Evolutionary conservation across 176 grass and related monocot genomes (phyloP).

Genomic region (Aegilops tauschii): DNA sequence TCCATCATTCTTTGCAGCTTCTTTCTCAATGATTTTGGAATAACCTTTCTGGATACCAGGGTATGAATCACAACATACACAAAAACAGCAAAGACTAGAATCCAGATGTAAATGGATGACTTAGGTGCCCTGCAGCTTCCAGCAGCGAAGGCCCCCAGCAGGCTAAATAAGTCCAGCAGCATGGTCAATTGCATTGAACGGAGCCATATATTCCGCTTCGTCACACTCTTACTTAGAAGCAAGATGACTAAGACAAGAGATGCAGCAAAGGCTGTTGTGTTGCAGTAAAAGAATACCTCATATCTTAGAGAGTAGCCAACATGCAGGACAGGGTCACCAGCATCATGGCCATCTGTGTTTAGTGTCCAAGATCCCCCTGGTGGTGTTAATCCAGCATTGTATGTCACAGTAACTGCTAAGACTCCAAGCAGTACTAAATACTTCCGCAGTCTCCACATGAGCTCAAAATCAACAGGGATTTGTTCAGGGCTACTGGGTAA

Average conservation of each 20-base stretch:
- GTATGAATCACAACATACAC: slow-evolving; percentile 38
- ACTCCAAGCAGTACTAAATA: slow-evolving; percentile 39
- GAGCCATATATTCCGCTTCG: slow-evolving; percentile 22
- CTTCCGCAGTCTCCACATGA: slow-evolving; percentile 46
- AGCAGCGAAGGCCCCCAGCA: slow-evolving; percentile 55
- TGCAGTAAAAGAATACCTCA: slow-evolving; percentile 46
- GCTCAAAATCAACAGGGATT: slow-evolving; percentile 7
- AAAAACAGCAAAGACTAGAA: slow-evolving; percentile 42
- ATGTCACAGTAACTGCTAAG: slow-evolving; percentile 44
- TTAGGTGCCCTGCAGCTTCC: slow-evolving; percentile 33
- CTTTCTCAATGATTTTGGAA: neutral
- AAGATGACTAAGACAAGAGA: slow-evolving; percentile 63
- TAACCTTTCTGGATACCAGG: slow-evolving; percentile 4
- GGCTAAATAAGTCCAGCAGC: slow-evolving; percentile 42
- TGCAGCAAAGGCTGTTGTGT: slow-evolving; percentile 44
- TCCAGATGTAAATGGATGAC: slow-evolving; percentile 48
- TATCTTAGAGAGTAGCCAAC: neutral
- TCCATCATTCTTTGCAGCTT: neutral
- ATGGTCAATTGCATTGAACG: slow-evolving; percentile 43
- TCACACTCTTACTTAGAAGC: slow-evolving; percentile 44
- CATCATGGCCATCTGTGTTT: neutral
- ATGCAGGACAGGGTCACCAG: slow-evolving; percentile 36
- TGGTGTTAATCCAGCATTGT: slow-evolving; percentile 47
- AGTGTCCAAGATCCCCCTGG: slow-evolving; percentile 18
- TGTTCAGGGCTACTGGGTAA: neutral